Base-by-base conservation (phyloP, 2,329 filamentous ascomycete genomes). In the Coniochaeta hoffmannii region DNA sequence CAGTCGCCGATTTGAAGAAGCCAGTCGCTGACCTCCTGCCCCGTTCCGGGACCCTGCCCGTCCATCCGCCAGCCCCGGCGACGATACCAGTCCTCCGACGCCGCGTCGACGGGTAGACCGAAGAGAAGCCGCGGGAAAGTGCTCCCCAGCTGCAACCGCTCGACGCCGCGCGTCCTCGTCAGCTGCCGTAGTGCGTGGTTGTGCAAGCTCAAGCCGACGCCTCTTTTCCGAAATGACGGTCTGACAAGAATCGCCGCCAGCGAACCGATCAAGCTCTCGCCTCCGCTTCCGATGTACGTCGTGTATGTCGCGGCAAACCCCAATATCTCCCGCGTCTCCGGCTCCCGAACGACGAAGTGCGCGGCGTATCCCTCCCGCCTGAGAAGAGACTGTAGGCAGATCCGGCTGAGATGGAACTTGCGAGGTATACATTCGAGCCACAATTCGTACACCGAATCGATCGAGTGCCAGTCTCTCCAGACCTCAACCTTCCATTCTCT, bases 271-370 rank as follows among this genome's bases (percentile, higher is more conserved):
- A 83, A 69, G 32, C 73, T 73, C 58, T 81, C 76, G 19, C 73
- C 75, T 36, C 72, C 75, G 58, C 75, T 75, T 59, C 82, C 77
- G 49, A 77, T 74, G 64, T 80, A 83, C 4, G 78, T 81, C 30
- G 80, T 78, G 62, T 80, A 85, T 9, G 81, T 83, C 10, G 81
- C 80, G 62, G 81, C 84, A 58, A 85, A 84, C 0, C 81, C 82
- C 35, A 85, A 63, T 24, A 80, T 61, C 34, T 72, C 69, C 8
- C 65, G 65, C 3, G 66, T 73, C 11, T 65, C 65, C 1, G 76
- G 72, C n/a, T 78, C 73, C 51, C 75, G 74, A 28, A 83, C 78
- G 30, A 82, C 69, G 59, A 80, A 81, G 65, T 85, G 80, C 70
- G 78, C 79, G 9, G 75, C 73, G 58, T 81, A 84, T 36, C 80